Evolutionary conservation across 1,284 basidiomycete genomes (phyloP).

Genomic region (Ganoderma sinense): DNA sequence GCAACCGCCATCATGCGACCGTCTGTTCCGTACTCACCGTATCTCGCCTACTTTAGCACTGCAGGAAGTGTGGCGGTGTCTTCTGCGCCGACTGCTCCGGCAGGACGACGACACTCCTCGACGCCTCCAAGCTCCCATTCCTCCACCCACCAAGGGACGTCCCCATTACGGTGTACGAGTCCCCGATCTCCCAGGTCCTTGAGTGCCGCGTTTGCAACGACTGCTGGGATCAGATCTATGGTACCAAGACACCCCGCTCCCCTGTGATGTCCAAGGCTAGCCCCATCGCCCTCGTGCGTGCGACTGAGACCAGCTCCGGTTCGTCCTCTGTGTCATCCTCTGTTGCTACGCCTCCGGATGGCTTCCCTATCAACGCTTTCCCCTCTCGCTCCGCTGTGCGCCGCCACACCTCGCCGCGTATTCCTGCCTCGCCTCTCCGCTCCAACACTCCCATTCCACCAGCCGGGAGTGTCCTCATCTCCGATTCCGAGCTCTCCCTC

Average conservation of each 20-base stretch:
- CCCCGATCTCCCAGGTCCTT: constrained; percentile 59
- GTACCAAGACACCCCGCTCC: constrained; percentile 45
- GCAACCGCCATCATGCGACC: constrained; percentile 24
- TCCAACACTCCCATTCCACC: constrained; percentile 42
- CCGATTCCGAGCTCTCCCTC: constrained; percentile 35
- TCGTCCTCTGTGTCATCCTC: constrained; percentile 45
- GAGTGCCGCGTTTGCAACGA: constrained; percentile 71
- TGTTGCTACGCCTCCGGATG: constrained; percentile 46
- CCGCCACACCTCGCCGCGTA: constrained; percentile 37
- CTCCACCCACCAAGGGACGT: constrained; percentile 70
- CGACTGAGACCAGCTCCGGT: constrained; percentile 36
- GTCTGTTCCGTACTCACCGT: constrained; percentile 32
- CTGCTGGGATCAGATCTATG: constrained; percentile 76
- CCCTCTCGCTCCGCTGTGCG: constrained; percentile 35
- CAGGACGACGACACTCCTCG: constrained; percentile 65
- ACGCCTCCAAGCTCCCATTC: constrained; percentile 72
- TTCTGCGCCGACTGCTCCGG: constrained; percentile 70
- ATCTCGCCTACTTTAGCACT: constrained; percentile 58
- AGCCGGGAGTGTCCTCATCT: constrained; percentile 53
- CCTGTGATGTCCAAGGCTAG: constrained; percentile 42
- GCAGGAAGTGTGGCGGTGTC: constrained; percentile 82
- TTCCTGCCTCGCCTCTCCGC: constrained; percentile 44
- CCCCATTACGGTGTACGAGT: constrained; percentile 62
- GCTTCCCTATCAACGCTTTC: constrained; percentile 36
- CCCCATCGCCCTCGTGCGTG: constrained; percentile 50